Base-by-base conservation (phyloP, 2,329 filamentous ascomycete species). In the Arthrobotrys entomopaga region DNA sequence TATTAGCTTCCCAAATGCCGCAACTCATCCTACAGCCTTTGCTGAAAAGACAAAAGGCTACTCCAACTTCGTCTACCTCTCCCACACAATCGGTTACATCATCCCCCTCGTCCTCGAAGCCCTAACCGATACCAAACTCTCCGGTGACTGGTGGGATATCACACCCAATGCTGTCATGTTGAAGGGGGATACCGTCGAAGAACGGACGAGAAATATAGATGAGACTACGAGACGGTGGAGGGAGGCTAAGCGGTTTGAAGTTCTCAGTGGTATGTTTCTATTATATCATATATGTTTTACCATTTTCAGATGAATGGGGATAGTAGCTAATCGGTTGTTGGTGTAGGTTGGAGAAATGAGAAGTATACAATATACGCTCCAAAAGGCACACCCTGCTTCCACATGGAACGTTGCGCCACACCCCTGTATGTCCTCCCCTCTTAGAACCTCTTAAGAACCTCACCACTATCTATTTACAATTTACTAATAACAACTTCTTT, bases 41-140 rank as follows among this genome's bases (percentile, higher is more conserved):
- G 69, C 77, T 20, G 71, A 78, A 63, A 57, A 58, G 10, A 72
- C 76, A 29, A 57, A 64, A 16, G 69, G 61, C 11, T 75, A 78
- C 58, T 48, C 59, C 4, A 43, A 66, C 40, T 77, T 79, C 65
- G 72, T 75, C 19, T 60, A 77, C 63, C 57, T 54, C 34, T 53
- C 76, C 4, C 70, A 78, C 63, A 77, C 65, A 0, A 65, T 79
- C 19, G 78, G 78, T 1, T 79, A 79, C 70, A 61, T 79, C 34
- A 71, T 77, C 26, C 78, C 78, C 10, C 22, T 48, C 1, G 76
- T 79, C 34, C 90, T 91, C 2, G 88, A 89, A 1, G 87, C 90
- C 0, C 85, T 96, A 3, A 89, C 93, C 46, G 90, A 93, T 80
- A 86, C 91, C 19, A 91, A 93, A 78, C 87, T 91, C 74, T 89